Evolutionary conservation across 2,329 filamentous ascomycete species (phyloP).

Genomic region (Daldinia sp.): DNA sequence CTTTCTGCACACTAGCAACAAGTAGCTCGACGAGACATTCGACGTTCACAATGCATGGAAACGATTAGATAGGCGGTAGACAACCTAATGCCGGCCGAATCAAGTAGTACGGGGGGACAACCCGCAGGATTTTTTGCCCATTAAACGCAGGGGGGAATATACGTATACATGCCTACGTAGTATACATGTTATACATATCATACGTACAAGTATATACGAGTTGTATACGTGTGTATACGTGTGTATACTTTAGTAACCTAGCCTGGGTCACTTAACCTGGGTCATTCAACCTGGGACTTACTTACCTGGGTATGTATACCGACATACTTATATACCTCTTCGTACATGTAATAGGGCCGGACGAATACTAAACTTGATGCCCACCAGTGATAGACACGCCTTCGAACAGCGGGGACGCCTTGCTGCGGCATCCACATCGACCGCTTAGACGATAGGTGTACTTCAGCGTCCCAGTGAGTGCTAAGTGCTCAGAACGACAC

Average conservation of each 20-base stretch:
- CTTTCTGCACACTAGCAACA: slow-evolving; percentile 26
- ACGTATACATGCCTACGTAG: slow-evolving; percentile 19
- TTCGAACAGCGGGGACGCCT: slow-evolving; percentile 22
- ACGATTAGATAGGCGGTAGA: slow-evolving; percentile 24
- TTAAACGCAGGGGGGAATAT: slow-evolving; percentile 31
- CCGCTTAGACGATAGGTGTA: slow-evolving; percentile 11
- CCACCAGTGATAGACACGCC: slow-evolving; percentile 14
- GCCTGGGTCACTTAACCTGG: slow-evolving; percentile 3
- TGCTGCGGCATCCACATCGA: slow-evolving; percentile 17
- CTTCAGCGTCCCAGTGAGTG: too few species aligned
- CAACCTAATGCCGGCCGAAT: slow-evolving; percentile 29
- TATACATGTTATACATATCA: too few species aligned
- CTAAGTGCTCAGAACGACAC: slow-evolving; percentile 21
- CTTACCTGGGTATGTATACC: background rate
- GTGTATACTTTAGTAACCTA: background rate
- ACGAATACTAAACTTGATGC: slow-evolving; percentile 21
- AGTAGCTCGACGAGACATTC: slow-evolving; percentile 35
- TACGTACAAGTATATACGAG: too few species aligned
- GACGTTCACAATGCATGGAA: slow-evolving; percentile 26
- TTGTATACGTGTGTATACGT: slow-evolving; percentile 8
- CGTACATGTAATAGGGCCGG: slow-evolving; percentile 5
- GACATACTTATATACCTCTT: background rate
- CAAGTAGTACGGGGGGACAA: slow-evolving; percentile 22
- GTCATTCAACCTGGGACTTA: too few species aligned
- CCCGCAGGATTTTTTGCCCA: slow-evolving; percentile 22